Conservation (phyloP, 2,329 filamentous ascomycete species). For the Colletotrichum sp. region DNA sequence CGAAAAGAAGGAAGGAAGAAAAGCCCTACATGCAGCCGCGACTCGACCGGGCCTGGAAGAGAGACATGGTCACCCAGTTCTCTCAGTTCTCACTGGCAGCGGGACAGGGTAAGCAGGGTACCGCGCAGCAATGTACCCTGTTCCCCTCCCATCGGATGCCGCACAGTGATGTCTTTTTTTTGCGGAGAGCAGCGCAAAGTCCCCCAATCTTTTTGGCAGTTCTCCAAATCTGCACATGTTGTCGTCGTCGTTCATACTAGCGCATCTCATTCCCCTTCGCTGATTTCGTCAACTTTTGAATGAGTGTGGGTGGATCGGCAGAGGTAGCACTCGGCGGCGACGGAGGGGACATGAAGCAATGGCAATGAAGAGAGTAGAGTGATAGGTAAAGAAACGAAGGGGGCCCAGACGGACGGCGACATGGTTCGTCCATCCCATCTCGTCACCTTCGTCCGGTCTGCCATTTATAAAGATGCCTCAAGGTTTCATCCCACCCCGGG, state of each 20-base stretch:
- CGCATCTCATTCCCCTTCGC: not conserved
- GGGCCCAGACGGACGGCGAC: constrained; percentile 1
- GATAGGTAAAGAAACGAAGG: not conserved
- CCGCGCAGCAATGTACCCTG: not conserved
- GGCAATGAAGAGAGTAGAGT: not conserved
- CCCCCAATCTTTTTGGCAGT: not conserved
- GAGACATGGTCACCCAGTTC: not conserved
- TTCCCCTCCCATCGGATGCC: not conserved
- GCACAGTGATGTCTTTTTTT: constrained; percentile 10
- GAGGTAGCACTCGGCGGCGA: constrained; percentile 10
- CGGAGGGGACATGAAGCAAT: not conserved
- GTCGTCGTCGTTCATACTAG: not conserved
- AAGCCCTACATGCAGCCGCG: not conserved
- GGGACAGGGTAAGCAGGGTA: not conserved
- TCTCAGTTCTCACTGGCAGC: not conserved
- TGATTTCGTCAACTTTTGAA: not conserved
- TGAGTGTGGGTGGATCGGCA: constrained; percentile 17
- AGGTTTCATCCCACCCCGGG: not conserved
- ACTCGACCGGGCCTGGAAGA: not conserved
- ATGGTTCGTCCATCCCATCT: not conserved
- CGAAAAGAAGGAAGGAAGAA: not conserved
- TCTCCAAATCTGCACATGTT: not conserved
- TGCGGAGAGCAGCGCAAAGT: not conserved
- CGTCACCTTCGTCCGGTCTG: not conserved
- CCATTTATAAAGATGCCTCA: not conserved